These are phyloP conservation scores for Fomes fomentarius DNA, from an alignment of 1,284 basidiomycete species.

Conservation along the genomic window DNA sequence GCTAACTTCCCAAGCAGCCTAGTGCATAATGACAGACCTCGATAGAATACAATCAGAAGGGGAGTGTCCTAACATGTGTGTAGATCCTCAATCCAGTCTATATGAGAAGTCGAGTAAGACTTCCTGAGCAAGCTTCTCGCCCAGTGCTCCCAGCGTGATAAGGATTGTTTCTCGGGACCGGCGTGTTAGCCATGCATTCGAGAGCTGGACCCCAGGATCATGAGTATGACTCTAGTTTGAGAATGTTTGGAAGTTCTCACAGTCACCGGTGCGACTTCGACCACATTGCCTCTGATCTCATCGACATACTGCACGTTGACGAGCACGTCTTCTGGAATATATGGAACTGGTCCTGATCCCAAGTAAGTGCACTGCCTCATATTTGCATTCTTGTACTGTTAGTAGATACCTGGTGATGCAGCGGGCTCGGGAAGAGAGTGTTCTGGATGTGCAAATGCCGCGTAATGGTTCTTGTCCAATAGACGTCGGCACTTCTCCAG, in stretches of 20 bases:
- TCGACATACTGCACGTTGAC: background rate
- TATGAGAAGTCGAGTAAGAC: slow-evolving; percentile 25
- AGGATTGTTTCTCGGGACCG: slow-evolving; percentile 31
- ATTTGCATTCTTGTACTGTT: background rate
- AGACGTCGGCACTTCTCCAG: slow-evolving; percentile 60
- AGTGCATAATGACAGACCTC: no score
- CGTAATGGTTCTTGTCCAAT: slow-evolving; percentile 70
- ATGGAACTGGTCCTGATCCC: slow-evolving; percentile 7
- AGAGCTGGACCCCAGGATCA: background rate
- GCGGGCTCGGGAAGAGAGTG: slow-evolving; percentile 44
- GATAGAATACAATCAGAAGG: no score
- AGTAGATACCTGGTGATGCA: slow-evolving; percentile 7
- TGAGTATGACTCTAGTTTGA: background rate
- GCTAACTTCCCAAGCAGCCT: no score
- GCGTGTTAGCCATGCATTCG: slow-evolving; percentile 7
- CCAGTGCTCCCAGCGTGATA: slow-evolving; percentile 41
- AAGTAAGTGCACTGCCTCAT: background rate
- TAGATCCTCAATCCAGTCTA: no score
- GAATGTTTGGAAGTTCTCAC: background rate
- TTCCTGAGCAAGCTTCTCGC: slow-evolving; percentile 41
- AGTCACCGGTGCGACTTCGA: slow-evolving; percentile 4
- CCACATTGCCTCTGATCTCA: background rate
- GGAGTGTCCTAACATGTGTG: no score
- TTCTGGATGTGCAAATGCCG: slow-evolving; percentile 67
- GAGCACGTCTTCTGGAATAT: slow-evolving; percentile 14